Base-by-base conservation (phyloP, 2,329 filamentous ascomycete genomes). In the Trematosphaeria pertusa region DNA sequence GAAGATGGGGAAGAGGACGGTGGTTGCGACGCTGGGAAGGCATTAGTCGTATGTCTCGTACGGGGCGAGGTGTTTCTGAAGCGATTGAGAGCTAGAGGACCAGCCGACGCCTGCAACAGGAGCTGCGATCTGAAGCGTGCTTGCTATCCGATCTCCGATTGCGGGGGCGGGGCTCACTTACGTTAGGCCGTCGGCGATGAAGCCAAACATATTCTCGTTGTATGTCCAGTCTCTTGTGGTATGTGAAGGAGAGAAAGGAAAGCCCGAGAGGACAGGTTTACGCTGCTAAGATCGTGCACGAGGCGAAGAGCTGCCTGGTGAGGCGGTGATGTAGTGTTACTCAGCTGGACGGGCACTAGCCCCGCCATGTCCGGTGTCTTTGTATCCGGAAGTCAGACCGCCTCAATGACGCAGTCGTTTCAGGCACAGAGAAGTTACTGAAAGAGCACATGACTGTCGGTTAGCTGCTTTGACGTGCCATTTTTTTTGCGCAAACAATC, bases 1-100 rank as follows among this genome's bases (percentile, higher is more conserved):
- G 76, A 96, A 97, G 55, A 97, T 85, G 40, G 94, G 94, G 71
- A 97, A 95, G 69, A 97, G 85, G 69, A 96, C 91, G 46, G 92
- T 95, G 48, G 89, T 86, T 70, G 62, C 61, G 50, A 69, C 62
- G 58, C 71, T 70, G 59, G 28, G 28, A 30, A 35, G 10, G 7
- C 44, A 46, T 59, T 44, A 67, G 65, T 49, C 40, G 21, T n/a
- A 15, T 35, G 19, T 17, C 17, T 14, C 12, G 10, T 37, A 37
- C 12, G 37, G 18, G 17, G 21, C 14, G 2, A 17, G 14, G 17
- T 15, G 30, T 33, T 22, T 38, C 9, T 18, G 38, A 43, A 46
- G 46, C 43, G 38, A 37, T 37, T 62, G 52, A 26, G 33, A 58
- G 58, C 47, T 61, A 18, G 32, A 35, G 18, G 21, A 30, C 24